Evolutionary conservation across 1,284 basidiomycete genomes (phyloP), one percentile per base, ranked within the genome.

Genomic region (Irpex sp.): DNA sequence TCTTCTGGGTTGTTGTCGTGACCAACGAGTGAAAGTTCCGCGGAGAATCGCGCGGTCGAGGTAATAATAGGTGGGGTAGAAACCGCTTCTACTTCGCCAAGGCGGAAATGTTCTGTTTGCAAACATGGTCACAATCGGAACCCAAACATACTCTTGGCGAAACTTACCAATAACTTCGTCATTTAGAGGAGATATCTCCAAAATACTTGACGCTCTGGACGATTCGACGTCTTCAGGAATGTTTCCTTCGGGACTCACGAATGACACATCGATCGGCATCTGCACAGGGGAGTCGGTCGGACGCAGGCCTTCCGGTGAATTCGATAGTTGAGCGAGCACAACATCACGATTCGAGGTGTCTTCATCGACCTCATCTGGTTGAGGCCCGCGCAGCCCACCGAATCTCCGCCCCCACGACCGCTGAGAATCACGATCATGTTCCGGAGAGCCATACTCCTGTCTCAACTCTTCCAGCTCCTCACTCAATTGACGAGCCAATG

Each of bases 161-260:
- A 39, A 72, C 81, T 72, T 62, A 86, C 86, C 79, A 65, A 74
- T 73, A 10, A 70, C 65, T 21, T 82, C 80, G 21, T 54, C 72
- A 2, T 78, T 69, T 10, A 63, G 39, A 8, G 69, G 66, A 18
- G 71, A 72, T 51, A 71, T 67, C 65, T 79, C 78, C 51, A 83
- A 65, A 10, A 79, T 74, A 5, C 84, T 86, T 0, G 82, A 82
- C 8, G 80, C 77, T 45, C 81, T 73, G 8, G 82, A 84, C 21
- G 83, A 86, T 59, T 80, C 78, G 2, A 89, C 78, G 66, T 91
- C 88, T 68, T 89, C 87, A 0, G 88, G 86, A 12, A 90, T 74
- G 33, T 76, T 78, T 7, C 71, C 69, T 0, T 65, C 56, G 1
- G 28, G 72, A 33, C 69, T 68, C n/a, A 67, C 66, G 9, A 69